A percentile compares a stretch with the other conserved stretches of the same genome.
phyloP scores from a whole-genome alignment of 768 basidiomycete genomes.

The Hygrocybe punicea region DNA sequence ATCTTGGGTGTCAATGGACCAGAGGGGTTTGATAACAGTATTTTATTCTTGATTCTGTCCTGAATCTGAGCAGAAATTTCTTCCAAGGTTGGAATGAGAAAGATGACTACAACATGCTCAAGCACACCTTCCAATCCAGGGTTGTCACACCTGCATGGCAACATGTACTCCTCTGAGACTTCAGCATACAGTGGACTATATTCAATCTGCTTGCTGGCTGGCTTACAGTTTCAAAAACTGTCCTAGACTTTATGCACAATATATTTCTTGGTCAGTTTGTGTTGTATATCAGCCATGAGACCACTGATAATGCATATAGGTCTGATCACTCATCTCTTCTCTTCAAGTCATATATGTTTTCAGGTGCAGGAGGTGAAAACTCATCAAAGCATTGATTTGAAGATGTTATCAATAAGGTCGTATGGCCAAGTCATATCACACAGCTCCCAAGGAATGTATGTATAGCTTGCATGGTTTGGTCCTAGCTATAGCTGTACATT shows the following conservation, averaged over 20 bases:
- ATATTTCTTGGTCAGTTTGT: too few relatives aligned
- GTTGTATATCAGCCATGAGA: neutral
- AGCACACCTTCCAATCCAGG: constrained; percentile 9
- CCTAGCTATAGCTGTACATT: too few relatives aligned
- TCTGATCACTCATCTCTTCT: too few relatives aligned
- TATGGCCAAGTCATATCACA: too few relatives aligned
- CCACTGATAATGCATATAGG: too few relatives aligned
- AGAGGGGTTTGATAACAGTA: constrained; percentile 6
- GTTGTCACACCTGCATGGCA: constrained; percentile 5
- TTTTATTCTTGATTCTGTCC: constrained; percentile 1
- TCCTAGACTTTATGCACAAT: constrained; percentile 31
- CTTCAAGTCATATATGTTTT: too few relatives aligned
- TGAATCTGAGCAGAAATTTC: neutral
- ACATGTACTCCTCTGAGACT: constrained; percentile 15
- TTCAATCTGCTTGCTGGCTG: constrained; percentile 26
- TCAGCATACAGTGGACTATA: constrained; percentile 19
- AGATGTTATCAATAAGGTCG: too few relatives aligned
- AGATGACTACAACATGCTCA: constrained; percentile 13
- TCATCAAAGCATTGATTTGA: too few relatives aligned
- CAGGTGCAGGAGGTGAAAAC: too few relatives aligned
- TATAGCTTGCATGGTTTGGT: too few relatives aligned
- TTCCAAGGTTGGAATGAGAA: constrained; percentile 4
- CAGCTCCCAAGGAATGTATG: too few relatives aligned
- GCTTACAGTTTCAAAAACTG: constrained; percentile 20
- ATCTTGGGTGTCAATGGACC: constrained; percentile 18